Conservation (phyloP, 306 rosid genomes). For the Fragaria ananassa region DNA sequence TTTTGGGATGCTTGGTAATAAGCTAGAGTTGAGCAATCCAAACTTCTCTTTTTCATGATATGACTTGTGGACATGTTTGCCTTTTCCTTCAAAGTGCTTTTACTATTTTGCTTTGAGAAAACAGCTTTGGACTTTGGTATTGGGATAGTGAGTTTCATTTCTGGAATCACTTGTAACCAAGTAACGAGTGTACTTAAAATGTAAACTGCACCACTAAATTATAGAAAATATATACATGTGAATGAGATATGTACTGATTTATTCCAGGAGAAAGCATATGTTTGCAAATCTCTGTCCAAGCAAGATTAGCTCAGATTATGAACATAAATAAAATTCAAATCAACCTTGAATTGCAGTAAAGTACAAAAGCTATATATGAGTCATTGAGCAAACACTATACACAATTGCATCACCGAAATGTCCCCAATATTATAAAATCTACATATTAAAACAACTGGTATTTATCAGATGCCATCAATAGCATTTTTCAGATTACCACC, state of each 20-base stretch:
- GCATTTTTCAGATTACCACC: conserved; percentile 79
- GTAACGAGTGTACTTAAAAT: not conserved
- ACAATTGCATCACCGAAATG: conserved; percentile 37
- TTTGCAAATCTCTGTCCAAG: not conserved
- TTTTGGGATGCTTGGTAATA: not conserved
- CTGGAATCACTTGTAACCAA: not conserved
- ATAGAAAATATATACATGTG: not conserved
- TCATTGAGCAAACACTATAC: conserved; percentile 48
- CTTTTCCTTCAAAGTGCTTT: not conserved
- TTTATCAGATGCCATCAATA: conserved; percentile 48
- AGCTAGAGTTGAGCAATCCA: not conserved
- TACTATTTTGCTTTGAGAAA: not conserved
- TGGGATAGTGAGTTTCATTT: not conserved
- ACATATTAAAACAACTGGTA: conserved; percentile 19
- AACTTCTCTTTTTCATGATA: not conserved
- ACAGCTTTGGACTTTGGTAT: not conserved
- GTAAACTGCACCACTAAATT: not conserved
- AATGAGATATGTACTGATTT: not conserved
- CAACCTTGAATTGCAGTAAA: conserved; percentile 13
- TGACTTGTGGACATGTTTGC: not conserved
- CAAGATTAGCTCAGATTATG: not conserved
- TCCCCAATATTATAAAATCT: conserved; percentile 39
- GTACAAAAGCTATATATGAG: conserved; percentile 36
- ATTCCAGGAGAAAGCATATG: too few relatives aligned
- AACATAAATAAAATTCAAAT: not conserved